These are phyloP conservation scores for Penicillium sp. DNA, from an alignment of 2,329 filamentous ascomycete species.

Conservation along the genomic window DNA sequence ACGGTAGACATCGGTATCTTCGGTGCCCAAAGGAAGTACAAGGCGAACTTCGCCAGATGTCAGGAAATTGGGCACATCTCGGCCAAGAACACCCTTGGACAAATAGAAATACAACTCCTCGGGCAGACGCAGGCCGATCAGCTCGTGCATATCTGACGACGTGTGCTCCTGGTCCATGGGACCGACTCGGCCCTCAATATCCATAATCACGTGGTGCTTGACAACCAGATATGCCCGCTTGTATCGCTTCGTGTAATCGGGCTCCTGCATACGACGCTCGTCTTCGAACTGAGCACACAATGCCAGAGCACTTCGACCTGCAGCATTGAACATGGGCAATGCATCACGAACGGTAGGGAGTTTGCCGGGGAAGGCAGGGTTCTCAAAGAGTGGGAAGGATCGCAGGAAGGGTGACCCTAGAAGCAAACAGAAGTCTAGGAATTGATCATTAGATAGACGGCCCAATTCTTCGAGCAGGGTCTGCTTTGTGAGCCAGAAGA, in stretches of 20 bases:
- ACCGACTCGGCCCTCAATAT: slow-evolving; percentile 73
- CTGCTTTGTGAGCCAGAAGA: slow-evolving; percentile 67
- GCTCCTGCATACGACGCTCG: slow-evolving; percentile 69
- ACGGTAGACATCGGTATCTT: slow-evolving; percentile 77
- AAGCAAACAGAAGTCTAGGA: slow-evolving; percentile 82
- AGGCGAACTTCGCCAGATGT: slow-evolving; percentile 78
- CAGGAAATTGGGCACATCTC: slow-evolving; percentile 79
- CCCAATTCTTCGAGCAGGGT: slow-evolving; percentile 70
- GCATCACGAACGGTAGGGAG: slow-evolving; percentile 71
- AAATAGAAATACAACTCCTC: slow-evolving; percentile 91
- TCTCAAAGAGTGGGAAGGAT: slow-evolving; percentile 76
- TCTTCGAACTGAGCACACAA: slow-evolving; percentile 81
- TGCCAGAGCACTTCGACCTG: slow-evolving; percentile 69
- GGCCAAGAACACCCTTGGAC: slow-evolving; percentile 77
- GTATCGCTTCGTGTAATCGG: slow-evolving; percentile 82
- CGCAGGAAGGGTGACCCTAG: slow-evolving; percentile 79
- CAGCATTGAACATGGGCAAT: slow-evolving; percentile 71
- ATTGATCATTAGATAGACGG: slow-evolving; percentile 68
- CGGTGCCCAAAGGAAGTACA: slow-evolving; percentile 82
- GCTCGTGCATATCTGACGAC: slow-evolving; percentile 83
- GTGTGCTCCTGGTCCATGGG: slow-evolving; percentile 73
- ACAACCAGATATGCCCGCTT: slow-evolving; percentile 82
- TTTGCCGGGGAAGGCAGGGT: slow-evolving; percentile 59
- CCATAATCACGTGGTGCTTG: slow-evolving; percentile 83
- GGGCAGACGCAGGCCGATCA: slow-evolving; percentile 86